phyloP scores from a whole-genome alignment of 2,329 filamentous ascomycete genomes.

The Lasiodiplodia gonubiensis region DNA sequence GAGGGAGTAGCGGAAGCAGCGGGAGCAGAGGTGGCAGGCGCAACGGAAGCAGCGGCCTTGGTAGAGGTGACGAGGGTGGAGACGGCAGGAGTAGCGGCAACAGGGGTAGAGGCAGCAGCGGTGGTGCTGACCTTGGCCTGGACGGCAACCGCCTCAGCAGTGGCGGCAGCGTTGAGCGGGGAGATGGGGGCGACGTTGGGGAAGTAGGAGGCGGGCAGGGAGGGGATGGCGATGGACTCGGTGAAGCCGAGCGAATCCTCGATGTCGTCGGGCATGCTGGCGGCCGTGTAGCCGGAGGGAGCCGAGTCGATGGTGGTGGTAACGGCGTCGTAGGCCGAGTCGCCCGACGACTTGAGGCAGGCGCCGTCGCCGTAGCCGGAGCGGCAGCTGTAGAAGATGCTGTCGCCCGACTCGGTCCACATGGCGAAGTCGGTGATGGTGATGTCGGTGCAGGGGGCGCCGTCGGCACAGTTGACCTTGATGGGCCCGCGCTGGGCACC shows the following conservation, averaged over 20 bases:
- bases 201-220: constrained; percentile 49
- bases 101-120: neutral
- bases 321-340: constrained; percentile 38
- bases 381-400: constrained; percentile 53
- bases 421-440: constrained; percentile 59
- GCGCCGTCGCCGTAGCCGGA: constrained; percentile 57
- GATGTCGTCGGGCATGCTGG: constrained; percentile 47
- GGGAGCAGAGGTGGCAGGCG: neutral
- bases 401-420: constrained; percentile 56
- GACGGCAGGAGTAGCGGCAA: neutral
- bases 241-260: constrained; percentile 40
- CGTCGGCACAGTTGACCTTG: constrained; percentile 58
- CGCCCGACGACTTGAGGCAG: constrained; percentile 50
- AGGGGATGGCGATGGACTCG: constrained; percentile 49
- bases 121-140: neutral
- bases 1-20: neutral
- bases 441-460: constrained; percentile 59
- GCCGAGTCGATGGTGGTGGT: constrained; percentile 43
- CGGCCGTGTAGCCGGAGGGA: constrained; percentile 46
- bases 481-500: constrained; percentile 60
- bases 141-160: constrained; percentile 9
- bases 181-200: constrained; percentile 45
- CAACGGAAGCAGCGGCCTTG: neutral
- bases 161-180: constrained; percentile 29
- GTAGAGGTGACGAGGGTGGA: constrained; percentile 20